Evolutionary conservation across 2,329 filamentous ascomycete genomes (phyloP), one percentile per base, ranked within the genome.

Genomic region (Penicillium sp.): DNA sequence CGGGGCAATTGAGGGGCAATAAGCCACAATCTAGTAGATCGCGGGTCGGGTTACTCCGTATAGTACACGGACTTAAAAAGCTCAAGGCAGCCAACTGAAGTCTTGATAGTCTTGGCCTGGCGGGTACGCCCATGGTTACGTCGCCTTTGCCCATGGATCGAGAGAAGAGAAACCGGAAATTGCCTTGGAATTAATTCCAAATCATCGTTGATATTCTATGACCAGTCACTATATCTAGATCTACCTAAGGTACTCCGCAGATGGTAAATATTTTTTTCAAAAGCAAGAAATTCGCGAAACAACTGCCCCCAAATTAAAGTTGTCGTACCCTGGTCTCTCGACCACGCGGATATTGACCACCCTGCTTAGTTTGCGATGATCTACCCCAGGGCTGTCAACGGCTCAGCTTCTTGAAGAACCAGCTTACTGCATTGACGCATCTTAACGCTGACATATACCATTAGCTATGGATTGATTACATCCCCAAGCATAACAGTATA

Each of bases 241-340:
- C n/a, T n/a, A n/a, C n/a, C n/a, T n/a, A n/a, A n/a, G n/a, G n/a
- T n/a, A n/a, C n/a, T 7, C n/a, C 5, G n/a, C 14, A 2, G 23
- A 18, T 14, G 23, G 19, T 23, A 23, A 2, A 23, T 16, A 13
- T 38, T 29, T 26, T 8, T 16, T 8, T n/a, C n/a, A n/a, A n/a
- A n/a, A n/a, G n/a, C n/a, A 18, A 23, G 18, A n/a, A 4, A 7
- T 42, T 48, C 16, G 34, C n/a, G 18, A 49, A 36, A 23, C 42
- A 51, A 44, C 27, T 45, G 41, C 47, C 54, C 52, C 41, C 38
- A 57, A 62, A 57, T 58, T 64, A 65, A 62, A 63, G 62, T 65
- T 65, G 61, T 55, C 57, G 16, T 38, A 59, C 57, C 61, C 61
- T 56, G 56, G 59, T 56, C 51, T 43, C 32, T 43, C 34, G 45